Evolutionary conservation across 176 grass and related monocot genomes (phyloP).

Genomic region (Tillandsia leiboldiana): DNA sequence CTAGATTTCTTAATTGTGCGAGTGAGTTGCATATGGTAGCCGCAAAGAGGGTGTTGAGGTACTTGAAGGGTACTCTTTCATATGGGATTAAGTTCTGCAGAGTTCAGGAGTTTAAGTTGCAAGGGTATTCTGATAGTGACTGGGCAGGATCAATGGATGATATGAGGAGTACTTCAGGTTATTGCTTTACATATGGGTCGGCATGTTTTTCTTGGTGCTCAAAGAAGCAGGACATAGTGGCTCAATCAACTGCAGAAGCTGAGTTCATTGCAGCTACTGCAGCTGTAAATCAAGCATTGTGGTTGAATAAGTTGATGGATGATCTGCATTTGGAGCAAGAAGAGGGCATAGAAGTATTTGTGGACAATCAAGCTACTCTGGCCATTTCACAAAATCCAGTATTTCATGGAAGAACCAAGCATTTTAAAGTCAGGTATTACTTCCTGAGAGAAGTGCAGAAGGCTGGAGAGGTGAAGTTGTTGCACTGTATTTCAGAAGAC

Average conservation of each 20-base stretch:
- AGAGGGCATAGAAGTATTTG: not conserved
- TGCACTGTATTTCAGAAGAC: too few species aligned
- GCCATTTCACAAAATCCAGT: not conserved
- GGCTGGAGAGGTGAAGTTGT: too few species aligned
- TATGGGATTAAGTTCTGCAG: not conserved
- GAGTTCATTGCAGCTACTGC: not conserved
- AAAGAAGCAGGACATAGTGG: not conserved
- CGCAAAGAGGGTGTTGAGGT: not conserved
- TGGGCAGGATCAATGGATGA: not conserved
- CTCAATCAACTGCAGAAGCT: not conserved
- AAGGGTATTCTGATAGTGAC: not conserved
- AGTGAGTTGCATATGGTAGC: not conserved
- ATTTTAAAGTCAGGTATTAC: too few species aligned
- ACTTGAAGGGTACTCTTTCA: not conserved
- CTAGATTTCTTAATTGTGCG: constrained; percentile 7
- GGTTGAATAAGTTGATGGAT: not conserved
- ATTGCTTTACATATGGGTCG: constrained; percentile 1
- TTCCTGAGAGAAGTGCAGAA: too few species aligned
- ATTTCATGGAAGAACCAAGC: not conserved
- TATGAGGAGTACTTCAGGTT: constrained; percentile 7
- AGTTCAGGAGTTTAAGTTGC: not conserved
- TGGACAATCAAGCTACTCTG: not conserved
- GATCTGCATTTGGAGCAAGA: not conserved
- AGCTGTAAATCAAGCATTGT: not conserved
- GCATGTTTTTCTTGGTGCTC: constrained; percentile 3